Evolutionary conservation across 1,284 basidiomycete genomes (phyloP).

Genomic region (Cryptococcus sp.): DNA sequence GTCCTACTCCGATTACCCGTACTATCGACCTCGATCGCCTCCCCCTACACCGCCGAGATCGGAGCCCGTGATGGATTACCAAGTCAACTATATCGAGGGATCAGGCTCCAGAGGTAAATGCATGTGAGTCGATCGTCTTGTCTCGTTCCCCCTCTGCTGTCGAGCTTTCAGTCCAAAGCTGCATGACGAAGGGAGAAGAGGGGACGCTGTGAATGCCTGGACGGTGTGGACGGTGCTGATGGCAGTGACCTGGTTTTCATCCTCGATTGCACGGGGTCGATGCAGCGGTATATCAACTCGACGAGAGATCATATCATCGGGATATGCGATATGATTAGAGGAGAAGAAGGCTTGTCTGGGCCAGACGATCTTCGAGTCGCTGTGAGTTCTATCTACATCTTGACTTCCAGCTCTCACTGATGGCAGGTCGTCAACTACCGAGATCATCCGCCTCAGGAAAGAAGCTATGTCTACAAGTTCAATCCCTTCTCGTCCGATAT

Average conservation of each 20-base stretch:
- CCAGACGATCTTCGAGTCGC: conserved; percentile 85
- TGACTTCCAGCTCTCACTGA: neutral
- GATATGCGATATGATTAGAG: conserved; percentile 93
- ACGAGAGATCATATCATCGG: conserved; percentile 98
- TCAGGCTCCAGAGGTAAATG: conserved; percentile 31
- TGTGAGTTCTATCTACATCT: conserved; percentile 46
- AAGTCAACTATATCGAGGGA: conserved; percentile 31
- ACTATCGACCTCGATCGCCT: conserved; percentile 18
- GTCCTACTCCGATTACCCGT: conserved; percentile 20
- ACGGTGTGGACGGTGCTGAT: conserved; percentile 4
- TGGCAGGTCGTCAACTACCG: conserved; percentile 66
- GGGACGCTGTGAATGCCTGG: neutral
- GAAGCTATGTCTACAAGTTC: conserved; percentile 85
- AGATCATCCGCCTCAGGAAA: conserved; percentile 93
- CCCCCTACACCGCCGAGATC: conserved; percentile 25
- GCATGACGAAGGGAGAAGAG: neutral
- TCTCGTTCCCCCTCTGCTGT: neutral
- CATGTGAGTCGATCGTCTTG: conserved; percentile 39
- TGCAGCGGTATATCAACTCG: conserved; percentile 51
- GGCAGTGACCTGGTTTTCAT: conserved; percentile 77
- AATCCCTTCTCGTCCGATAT: conserved; percentile 94
- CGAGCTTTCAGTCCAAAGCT: neutral
- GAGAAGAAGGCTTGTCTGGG: conserved; percentile 81
- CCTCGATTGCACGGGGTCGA: conserved; percentile 79
- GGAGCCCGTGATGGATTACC: conserved; percentile 28